Evolutionary conservation across 495 filamentous ascomycete genomes (phyloP).

Genomic region (Staphylotrichum tortipilum): DNA sequence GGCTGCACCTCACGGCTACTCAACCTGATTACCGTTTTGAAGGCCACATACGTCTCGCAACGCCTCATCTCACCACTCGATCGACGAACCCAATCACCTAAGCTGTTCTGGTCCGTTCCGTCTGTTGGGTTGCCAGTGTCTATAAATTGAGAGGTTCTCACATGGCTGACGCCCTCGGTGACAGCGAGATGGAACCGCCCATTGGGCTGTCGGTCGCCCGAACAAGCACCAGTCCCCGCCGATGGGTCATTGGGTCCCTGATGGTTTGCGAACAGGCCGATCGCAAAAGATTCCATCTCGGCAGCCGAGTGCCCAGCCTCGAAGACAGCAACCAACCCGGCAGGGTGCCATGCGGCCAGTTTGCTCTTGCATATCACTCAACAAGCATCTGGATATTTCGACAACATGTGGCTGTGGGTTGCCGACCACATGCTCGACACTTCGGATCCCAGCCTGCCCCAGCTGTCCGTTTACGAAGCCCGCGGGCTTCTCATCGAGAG

Average conservation of each 20-base stretch:
- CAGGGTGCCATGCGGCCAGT: constrained; percentile 50
- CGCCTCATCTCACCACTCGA: no score
- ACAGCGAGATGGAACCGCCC: constrained; percentile 1
- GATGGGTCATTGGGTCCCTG: background rate
- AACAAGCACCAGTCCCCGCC: background rate
- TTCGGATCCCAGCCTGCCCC: background rate
- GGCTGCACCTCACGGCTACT: no score
- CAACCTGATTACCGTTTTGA: no score
- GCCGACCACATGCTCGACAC: constrained; percentile 61
- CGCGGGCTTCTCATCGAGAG: constrained; percentile 67
- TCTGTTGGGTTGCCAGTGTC: no score
- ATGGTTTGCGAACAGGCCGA: background rate
- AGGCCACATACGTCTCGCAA: no score
- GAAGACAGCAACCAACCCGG: constrained; percentile 9
- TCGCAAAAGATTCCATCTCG: background rate
- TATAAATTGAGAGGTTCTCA: no score
- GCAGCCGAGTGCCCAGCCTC: constrained; percentile 3
- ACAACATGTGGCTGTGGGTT: constrained; percentile 91
- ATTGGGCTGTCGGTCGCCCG: background rate
- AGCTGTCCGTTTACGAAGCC: constrained; percentile 58
- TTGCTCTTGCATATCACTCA: constrained; percentile 65
- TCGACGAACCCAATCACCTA: no score
- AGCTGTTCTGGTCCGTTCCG: background rate
- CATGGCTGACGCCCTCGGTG: background rate
- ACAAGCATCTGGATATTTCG: constrained; percentile 62